Percentiles rank a stretch among this genome's conserved stretches.
phyloP scores from a whole-genome alignment of 768 basidiomycete genomes.

The Phanerodontia chrysosporium region DNA sequence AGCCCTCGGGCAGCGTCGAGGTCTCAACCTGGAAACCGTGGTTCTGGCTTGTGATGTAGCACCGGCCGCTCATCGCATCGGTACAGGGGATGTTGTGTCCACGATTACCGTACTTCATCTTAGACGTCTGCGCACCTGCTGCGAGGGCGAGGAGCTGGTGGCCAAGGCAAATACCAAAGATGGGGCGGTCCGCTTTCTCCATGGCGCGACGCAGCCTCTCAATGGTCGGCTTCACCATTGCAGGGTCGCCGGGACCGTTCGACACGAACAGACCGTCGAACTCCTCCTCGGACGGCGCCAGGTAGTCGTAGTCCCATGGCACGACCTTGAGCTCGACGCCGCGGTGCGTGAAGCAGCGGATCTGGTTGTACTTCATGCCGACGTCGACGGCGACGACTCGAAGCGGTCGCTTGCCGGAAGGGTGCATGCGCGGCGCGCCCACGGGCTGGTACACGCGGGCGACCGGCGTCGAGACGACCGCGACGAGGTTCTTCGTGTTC shows the following conservation, averaged over 20 bases:
- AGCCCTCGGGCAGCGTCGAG: slow-evolving; percentile 69
- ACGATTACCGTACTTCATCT: slow-evolving; percentile 99
- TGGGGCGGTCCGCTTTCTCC: slow-evolving; percentile 72
- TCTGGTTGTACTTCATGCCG: slow-evolving; percentile 99
- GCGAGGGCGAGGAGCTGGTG: slow-evolving; percentile 96
- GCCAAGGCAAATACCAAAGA: slow-evolving; percentile 98
- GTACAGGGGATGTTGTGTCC: slow-evolving; percentile 99
- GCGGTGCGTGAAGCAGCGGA: slow-evolving; percentile 88
- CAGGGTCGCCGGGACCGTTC: slow-evolving; percentile 96
- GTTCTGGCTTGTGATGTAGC: slow-evolving; percentile 99
- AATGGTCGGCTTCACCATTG: slow-evolving; percentile 74
- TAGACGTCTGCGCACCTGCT: slow-evolving; percentile 88
- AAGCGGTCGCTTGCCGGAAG: slow-evolving; percentile 65
- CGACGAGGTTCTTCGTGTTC: slow-evolving; percentile 87
- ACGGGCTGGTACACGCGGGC: slow-evolving; percentile 69
- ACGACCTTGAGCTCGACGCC: slow-evolving; percentile 96
- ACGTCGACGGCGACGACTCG: slow-evolving; percentile 92
- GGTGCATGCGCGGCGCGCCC: slow-evolving; percentile 56
- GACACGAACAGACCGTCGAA: slow-evolving; percentile 96
- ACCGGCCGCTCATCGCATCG: slow-evolving; percentile 86
- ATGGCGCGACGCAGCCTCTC: slow-evolving; percentile 60
- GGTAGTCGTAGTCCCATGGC: slow-evolving; percentile 95
- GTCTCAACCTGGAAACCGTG: slow-evolving; percentile 96
- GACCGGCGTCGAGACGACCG: slow-evolving; percentile 70
- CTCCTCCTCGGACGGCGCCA: slow-evolving; percentile 63